Conservation (phyloP, 148 eudicot genomes). For the Chenopodium quinoa region DNA sequence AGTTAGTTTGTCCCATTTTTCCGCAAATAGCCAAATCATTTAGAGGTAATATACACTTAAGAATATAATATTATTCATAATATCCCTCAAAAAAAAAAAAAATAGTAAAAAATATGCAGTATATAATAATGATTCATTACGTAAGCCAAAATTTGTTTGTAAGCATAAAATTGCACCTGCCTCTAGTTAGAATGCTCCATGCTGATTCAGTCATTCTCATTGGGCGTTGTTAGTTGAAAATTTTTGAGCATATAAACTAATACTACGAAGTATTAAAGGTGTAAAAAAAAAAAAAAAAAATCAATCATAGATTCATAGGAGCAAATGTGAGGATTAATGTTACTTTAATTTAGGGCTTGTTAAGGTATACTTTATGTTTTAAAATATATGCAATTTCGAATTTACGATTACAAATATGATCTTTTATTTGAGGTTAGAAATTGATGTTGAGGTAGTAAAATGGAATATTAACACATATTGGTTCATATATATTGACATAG, state of each 20-base stretch:
- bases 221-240: neutral
- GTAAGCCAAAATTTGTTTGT: neutral
- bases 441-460: no score
- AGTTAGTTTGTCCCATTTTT: neutral
- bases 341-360: no score
- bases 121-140: neutral
- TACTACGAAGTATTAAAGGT: neutral
- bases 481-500: no score
- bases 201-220: neutral
- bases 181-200: neutral
- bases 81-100: no score
- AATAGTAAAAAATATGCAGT: no score
- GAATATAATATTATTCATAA: neutral
- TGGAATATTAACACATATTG: no score
- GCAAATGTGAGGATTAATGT: neutral
- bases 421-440: no score
- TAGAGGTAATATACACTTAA: neutral
- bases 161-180: neutral
- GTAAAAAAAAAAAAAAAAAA: no score
- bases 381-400: no score
- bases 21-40: constrained; percentile 1
- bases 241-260: neutral
- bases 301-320: neutral
- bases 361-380: no score
- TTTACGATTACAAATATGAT: no score